A percentile compares a stretch with the other conserved stretches of the same genome.
Evolutionary conservation across 148 eudicot species (phyloP).

Genomic region (Hydrangea macrophylla): DNA sequence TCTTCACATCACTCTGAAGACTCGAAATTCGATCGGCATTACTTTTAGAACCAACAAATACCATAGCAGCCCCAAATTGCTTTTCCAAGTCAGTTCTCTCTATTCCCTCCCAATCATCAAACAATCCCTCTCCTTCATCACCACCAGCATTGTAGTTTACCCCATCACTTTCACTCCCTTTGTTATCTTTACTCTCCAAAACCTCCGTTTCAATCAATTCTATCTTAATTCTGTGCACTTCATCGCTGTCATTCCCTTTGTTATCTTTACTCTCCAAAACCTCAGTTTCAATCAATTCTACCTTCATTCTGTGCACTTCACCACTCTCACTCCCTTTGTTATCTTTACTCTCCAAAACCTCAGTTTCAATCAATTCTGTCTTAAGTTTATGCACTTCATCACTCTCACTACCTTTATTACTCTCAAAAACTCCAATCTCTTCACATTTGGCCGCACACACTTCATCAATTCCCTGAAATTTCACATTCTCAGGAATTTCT

Average conservation of each 20-base stretch:
- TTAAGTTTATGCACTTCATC: neutral
- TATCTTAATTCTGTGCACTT: neutral
- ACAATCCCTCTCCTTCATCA: constrained; percentile 22
- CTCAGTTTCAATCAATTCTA: too few relatives aligned
- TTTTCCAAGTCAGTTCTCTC: constrained; percentile 68
- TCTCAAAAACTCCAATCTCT: constrained; percentile 7
- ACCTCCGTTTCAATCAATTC: constrained; percentile 5
- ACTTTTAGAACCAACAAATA: constrained; percentile 37
- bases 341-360: constrained; percentile 11
- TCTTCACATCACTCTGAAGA: constrained; percentile 26
- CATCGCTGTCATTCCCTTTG: neutral
- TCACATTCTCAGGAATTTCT: neutral
- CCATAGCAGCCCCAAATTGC: constrained; percentile 49
- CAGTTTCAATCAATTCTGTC: constrained; percentile 9
- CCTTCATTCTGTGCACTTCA: constrained; percentile 3
- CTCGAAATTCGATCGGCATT: constrained; percentile 31
- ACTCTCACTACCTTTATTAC: neutral
- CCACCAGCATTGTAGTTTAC: neutral
- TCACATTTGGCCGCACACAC: neutral
- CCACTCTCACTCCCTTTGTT: constrained; percentile 1
- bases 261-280: too few relatives aligned
- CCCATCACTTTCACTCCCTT: constrained; percentile 6
- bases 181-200: constrained; percentile 7
- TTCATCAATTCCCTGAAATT: neutral
- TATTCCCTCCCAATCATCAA: constrained; percentile 74